Conservation (phyloP, 176 grass and related monocot genomes). For the Aegilops tauschii region DNA sequence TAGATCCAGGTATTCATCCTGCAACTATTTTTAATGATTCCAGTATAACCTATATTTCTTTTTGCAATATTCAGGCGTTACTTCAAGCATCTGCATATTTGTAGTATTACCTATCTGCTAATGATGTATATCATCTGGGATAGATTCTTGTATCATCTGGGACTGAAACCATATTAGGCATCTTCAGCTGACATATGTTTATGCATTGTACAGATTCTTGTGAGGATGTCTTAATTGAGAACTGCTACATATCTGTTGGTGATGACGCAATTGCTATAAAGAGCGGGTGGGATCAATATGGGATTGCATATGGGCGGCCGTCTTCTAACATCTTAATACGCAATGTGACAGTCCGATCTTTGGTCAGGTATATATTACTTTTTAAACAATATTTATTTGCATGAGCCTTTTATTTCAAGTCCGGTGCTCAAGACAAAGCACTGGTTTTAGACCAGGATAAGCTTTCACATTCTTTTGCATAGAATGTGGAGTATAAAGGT, state of each 20-base stretch:
- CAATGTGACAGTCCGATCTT: constrained; percentile 64
- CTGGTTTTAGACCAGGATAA: not conserved
- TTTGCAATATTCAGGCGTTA: not conserved
- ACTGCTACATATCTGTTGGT: constrained; percentile 95
- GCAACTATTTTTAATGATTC: constrained; percentile 5
- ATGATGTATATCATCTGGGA: not conserved
- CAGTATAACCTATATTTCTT: not conserved
- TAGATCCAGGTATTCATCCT: constrained; percentile 87
- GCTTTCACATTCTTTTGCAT: not conserved
- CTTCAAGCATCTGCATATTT: not conserved
- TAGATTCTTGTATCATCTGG: not conserved
- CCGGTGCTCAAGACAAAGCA: constrained; percentile 1
- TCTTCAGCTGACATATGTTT: constrained; percentile 20
- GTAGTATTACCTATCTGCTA: not conserved
- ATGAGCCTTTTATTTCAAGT: not conserved
- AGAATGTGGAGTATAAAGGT: constrained; percentile 8
- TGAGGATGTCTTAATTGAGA: constrained; percentile 87
- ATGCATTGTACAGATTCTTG: constrained; percentile 63
- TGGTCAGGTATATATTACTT: constrained; percentile 60
- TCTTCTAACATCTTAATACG: constrained; percentile 84
- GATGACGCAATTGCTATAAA: constrained; percentile 95
- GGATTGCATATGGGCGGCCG: constrained; percentile 75
- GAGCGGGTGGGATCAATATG: constrained; percentile 98
- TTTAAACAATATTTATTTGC: constrained; percentile 8
- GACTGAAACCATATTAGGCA: not conserved